Evolutionary conservation across 495 filamentous ascomycete genomes (phyloP).

Genomic region (Penicillium malachiteum): DNA sequence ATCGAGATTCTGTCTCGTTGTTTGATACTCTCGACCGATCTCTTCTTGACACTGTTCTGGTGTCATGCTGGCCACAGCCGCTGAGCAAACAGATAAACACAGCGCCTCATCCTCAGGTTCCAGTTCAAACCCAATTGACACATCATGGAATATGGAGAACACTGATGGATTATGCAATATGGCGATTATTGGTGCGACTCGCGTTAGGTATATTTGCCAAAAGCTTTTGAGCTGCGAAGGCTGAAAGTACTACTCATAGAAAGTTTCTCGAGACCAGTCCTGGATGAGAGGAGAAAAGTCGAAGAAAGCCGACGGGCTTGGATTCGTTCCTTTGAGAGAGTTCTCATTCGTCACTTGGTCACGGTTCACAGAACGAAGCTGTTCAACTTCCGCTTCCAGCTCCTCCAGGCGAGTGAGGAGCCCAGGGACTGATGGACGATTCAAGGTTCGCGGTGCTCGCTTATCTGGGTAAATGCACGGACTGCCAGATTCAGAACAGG

Average conservation of each 20-base stretch:
- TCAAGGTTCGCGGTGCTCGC: conserved; percentile 60
- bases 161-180: conserved; percentile 59
- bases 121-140: conserved; percentile 38
- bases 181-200: conserved; percentile 63
- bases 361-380: conserved; percentile 38
- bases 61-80: conserved; percentile 63
- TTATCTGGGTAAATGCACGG: conserved; percentile 74
- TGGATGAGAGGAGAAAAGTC: not conserved
- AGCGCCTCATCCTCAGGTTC: conserved; percentile 56
- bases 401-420: conserved; percentile 65
- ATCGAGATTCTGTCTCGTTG: conserved; percentile 56
- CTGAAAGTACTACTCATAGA: conserved; percentile 1
- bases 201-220: conserved; percentile 61
- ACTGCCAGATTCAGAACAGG: conserved; percentile 66
- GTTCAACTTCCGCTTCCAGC: conserved; percentile 68
- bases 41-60: conserved; percentile 18
- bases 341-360: not conserved
- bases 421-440: conserved; percentile 53
- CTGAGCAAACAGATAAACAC: conserved; percentile 71
- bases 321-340: not conserved
- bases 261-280: not conserved
- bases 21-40: conserved; percentile 8
- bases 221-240: conserved; percentile 51
- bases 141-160: conserved; percentile 30
- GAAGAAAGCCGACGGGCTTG: not conserved